phyloP scores from a whole-genome alignment of 176 grass and related monocot species.

The Miscanthus lutarioriparius region DNA sequence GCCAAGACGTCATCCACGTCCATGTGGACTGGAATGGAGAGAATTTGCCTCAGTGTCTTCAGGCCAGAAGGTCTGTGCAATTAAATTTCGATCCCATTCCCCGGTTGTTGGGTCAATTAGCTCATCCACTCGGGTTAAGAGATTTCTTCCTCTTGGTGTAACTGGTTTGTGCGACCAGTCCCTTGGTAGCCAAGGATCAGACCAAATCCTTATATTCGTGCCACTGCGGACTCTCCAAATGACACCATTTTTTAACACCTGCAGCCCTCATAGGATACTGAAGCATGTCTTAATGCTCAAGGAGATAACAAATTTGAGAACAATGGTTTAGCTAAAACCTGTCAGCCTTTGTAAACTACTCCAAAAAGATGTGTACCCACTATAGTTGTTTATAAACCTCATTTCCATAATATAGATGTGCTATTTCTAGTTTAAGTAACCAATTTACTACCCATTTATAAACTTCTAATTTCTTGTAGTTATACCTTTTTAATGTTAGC shows the following conservation, averaged over 20 bases:
- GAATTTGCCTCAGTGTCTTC: too few relatives aligned
- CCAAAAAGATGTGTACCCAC: neutral
- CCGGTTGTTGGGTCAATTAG: too few relatives aligned
- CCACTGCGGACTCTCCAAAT: too few relatives aligned
- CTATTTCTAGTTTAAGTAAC: neutral
- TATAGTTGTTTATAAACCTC: neutral
- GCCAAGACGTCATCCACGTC: too few relatives aligned
- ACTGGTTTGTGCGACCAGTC: too few relatives aligned
- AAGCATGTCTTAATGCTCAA: neutral
- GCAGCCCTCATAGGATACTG: neutral
- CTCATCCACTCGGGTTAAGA: too few relatives aligned
- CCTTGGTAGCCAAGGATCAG: too few relatives aligned
- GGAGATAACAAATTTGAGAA: conserved; percentile 3
- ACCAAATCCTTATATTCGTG: too few relatives aligned
- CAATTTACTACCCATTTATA: neutral
- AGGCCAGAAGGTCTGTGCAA: too few relatives aligned
- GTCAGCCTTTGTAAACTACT: neutral
- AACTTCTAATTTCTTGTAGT: neutral
- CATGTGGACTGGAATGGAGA: too few relatives aligned
- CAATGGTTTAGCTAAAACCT: neutral
- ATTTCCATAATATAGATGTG: neutral
- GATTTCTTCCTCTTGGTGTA: too few relatives aligned
- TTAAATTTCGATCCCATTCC: too few relatives aligned
- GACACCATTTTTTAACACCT: neutral
- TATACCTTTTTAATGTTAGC: conserved; percentile 2